Base-by-base conservation (phyloP, 208 protist genomes). In the Crithidia fasciculata region DNA sequence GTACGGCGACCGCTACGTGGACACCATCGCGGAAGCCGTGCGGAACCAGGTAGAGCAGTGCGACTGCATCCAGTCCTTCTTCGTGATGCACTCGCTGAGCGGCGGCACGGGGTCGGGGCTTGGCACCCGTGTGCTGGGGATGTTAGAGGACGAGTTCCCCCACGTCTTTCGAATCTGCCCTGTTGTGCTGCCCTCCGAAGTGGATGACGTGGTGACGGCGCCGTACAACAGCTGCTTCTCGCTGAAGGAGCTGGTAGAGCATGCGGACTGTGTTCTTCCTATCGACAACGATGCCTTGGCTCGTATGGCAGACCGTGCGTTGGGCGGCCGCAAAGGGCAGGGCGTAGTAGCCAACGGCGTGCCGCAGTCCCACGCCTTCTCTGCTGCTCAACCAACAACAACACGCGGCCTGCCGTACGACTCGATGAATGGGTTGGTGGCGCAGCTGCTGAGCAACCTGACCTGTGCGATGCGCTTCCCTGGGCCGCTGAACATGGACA, bases 21-120 rank as follows among this genome's bases (percentile, higher is more conserved):
- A 94, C 37, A 67, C 70, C 57, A 93, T 98, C 49, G 58, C 90
- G 6, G 91, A 99, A 18, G 80, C 85, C 40, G 89, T 98, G 44
- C 87, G 97, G 0, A 76, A 63, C 2, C 86, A 92, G 67, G 96
- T 96, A 15, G 96, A 99, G 85, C 67, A 78, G 8, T 99, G 98
- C 81, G 95, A 99, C 74, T 98, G 94, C 69, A 86, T 98, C 19
- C 97, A 99, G 77, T 89, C 93, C 56, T 99, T 99, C 81, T 90
- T 98, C 61, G 66, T 99, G 4, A 87, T 98, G 74, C 97, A 99
- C 79, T 98, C 95, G 5, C 73, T 99, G 16, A 98, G 98, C 60
- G 98, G 98, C 12, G 98, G 98, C 52, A 99, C 98, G 3, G 98
- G 98, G 6, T 98, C 95, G 2, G 98, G 98, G 0, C 85, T 99